Percentiles rank a stretch among this genome's conserved stretches.
Evolutionary conservation across 768 basidiomycete genomes (phyloP).

Genomic region (Imleria badia): DNA sequence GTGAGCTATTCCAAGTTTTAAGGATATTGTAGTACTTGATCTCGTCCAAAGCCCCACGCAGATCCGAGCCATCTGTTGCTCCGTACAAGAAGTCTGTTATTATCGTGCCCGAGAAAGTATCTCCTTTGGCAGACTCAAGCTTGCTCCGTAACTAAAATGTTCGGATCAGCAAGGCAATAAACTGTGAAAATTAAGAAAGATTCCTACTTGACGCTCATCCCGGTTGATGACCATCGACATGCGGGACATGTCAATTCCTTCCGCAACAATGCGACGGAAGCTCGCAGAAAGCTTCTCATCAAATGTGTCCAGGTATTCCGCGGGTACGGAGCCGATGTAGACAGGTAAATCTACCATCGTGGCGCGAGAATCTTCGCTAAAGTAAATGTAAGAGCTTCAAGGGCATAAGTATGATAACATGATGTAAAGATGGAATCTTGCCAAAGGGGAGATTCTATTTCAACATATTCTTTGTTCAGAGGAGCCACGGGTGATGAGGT

Average conservation of each 20-base stretch:
- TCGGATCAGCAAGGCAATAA: constrained; percentile 1
- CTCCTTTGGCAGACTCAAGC: constrained; percentile 80
- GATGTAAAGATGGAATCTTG: constrained; percentile 31
- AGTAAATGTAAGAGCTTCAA: constrained; percentile 78
- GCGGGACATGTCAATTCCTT: constrained; percentile 87
- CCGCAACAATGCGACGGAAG: constrained; percentile 63
- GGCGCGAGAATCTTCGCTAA: constrained; percentile 74
- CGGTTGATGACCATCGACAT: constrained; percentile 85
- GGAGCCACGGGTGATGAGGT: constrained; percentile 83
- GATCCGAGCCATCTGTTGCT: constrained; percentile 74
- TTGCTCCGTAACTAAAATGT: constrained; percentile 70
- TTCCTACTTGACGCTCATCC: constrained; percentile 78
- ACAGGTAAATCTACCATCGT: constrained; percentile 71
- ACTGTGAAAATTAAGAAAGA: background rate
- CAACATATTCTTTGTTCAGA: constrained; percentile 88
- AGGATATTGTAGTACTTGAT: constrained; percentile 68
- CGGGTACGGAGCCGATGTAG: constrained; percentile 82
- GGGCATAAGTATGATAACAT: constrained; percentile 9
- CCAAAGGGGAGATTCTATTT: constrained; percentile 89
- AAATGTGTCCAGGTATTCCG: constrained; percentile 74
- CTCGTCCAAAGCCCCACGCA: constrained; percentile 73
- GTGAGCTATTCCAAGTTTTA: constrained; percentile 65
- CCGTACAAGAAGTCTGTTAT: constrained; percentile 90
- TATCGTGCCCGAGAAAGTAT: constrained; percentile 70
- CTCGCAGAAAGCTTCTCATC: constrained; percentile 65